These are phyloP conservation scores for Catunica adiposa DNA, from an alignment of 2,329 filamentous ascomycete species.

Conservation along the genomic window DNA sequence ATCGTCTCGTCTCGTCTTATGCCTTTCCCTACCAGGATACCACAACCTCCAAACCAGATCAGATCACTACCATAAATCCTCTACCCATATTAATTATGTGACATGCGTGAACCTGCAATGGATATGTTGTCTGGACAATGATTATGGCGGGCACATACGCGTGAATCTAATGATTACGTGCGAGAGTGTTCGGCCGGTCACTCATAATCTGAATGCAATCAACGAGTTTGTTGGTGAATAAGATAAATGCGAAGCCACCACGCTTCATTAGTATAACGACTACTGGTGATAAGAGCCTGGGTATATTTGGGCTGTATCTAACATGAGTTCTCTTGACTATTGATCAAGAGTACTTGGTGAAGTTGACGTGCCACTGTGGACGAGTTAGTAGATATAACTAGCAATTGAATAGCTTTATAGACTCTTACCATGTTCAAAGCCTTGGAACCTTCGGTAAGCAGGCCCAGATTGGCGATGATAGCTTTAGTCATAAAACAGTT, in stretches of 20 bases:
- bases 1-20: not conserved
- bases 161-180: no score
- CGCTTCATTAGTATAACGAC: no score
- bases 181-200: no score
- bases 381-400: not conserved
- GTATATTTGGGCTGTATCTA: no score
- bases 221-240: no score
- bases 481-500: slow-evolving; percentile 16
- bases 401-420: not conserved
- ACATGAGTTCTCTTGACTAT: not conserved
- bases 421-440: slow-evolving; percentile 21
- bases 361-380: slow-evolving; percentile 19
- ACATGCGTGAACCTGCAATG: no score
- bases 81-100: not conserved
- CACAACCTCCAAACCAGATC: not conserved
- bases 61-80: not conserved
- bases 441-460: slow-evolving; percentile 20
- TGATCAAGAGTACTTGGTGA: slow-evolving; percentile 12
- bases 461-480: slow-evolving; percentile 23
- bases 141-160: no score
- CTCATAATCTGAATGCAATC: no score
- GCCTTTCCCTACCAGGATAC: not conserved
- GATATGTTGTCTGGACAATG: no score
- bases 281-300: no score
- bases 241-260: no score